phyloP scores from a whole-genome alignment of 306 rosid genomes.

The Casuarina equisetifolia region DNA sequence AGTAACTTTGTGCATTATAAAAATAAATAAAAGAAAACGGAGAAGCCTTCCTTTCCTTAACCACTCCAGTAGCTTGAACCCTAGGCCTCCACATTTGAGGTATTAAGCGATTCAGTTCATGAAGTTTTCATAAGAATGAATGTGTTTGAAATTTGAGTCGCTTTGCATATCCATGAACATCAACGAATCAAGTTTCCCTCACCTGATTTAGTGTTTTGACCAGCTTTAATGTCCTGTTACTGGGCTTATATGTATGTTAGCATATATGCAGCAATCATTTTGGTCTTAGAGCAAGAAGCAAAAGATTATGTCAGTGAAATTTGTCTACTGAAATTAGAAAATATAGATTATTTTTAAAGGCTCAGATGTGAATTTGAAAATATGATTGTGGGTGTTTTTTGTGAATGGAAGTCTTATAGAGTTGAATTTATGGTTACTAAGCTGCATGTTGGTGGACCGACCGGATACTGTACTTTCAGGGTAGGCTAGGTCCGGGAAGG shows the following conservation, averaged over 20 bases:
- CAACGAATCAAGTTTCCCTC: not conserved
- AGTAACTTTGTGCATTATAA: not conserved
- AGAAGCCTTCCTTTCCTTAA: not conserved
- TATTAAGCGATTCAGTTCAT: not conserved
- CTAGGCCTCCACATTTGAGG: not conserved
- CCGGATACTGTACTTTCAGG: constrained; percentile 50
- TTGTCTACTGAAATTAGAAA: not conserved
- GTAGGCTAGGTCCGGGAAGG: constrained; percentile 97
- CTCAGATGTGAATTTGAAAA: not conserved
- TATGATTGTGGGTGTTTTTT: constrained; percentile 10
- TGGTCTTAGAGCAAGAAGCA: not conserved
- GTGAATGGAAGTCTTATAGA: not conserved
- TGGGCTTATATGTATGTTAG: not conserved
- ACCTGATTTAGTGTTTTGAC: constrained; percentile 5
- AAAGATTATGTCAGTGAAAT: not conserved
- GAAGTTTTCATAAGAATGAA: not conserved
- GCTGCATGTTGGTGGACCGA: constrained; percentile 16
- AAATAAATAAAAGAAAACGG: no score
- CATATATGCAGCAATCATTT: not conserved
- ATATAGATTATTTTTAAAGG: constrained; percentile 7
- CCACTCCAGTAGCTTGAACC: no score
- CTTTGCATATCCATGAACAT: not conserved
- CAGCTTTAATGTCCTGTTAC: constrained; percentile 1
- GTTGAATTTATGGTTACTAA: constrained; percentile 8
- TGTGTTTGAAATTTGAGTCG: not conserved